A percentile compares a stretch with the other conserved stretches of the same genome.
These are phyloP conservation scores for Leishmania gerbilli DNA, from an alignment of 208 protist species.

Conservation along the genomic window DNA sequence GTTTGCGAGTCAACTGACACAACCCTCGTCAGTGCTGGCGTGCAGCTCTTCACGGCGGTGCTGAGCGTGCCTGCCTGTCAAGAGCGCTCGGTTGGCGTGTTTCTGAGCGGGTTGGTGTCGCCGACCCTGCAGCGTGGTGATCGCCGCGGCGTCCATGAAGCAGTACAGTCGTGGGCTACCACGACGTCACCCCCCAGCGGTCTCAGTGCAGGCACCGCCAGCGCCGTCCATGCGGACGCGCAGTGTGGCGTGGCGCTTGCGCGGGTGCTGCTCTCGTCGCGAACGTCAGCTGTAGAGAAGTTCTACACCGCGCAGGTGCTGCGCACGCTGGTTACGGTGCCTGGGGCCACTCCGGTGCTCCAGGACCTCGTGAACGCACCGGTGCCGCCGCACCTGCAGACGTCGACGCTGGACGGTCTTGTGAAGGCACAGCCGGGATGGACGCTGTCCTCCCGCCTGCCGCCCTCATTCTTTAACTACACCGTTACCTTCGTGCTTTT, in stretches of 20 bases:
- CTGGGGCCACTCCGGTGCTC: constrained; percentile 31
- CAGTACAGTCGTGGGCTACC: constrained; percentile 1
- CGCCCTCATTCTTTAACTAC: constrained; percentile 49
- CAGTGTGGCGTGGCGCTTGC: constrained; percentile 33
- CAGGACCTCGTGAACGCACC: constrained; percentile 10
- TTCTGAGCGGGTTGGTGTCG: constrained; percentile 21
- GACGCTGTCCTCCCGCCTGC: constrained; percentile 10
- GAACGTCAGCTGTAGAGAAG: constrained; percentile 37
- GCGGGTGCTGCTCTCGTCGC: constrained; percentile 29
- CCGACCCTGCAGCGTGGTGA: background rate
- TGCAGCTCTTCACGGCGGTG: constrained; percentile 46
- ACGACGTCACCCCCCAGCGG: background rate
- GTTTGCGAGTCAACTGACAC: constrained; percentile 58
- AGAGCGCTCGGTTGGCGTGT: constrained; percentile 14
- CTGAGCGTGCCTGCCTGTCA: constrained; percentile 33
- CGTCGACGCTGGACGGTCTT: constrained; percentile 16
- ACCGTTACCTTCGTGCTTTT: constrained; percentile 54
- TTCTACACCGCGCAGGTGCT: constrained; percentile 80
- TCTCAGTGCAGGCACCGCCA: background rate
- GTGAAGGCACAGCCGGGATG: constrained; percentile 31
- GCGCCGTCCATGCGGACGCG: background rate
- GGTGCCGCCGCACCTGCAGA: constrained; percentile 23
- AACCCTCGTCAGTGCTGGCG: constrained; percentile 48
- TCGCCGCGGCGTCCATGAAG: background rate
- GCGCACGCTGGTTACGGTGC: constrained; percentile 36